A percentile compares a stretch with the other conserved stretches of the same genome.
Evolutionary conservation across 805 yeast species (phyloP).

Genomic region (Saturnispora quitensis): DNA sequence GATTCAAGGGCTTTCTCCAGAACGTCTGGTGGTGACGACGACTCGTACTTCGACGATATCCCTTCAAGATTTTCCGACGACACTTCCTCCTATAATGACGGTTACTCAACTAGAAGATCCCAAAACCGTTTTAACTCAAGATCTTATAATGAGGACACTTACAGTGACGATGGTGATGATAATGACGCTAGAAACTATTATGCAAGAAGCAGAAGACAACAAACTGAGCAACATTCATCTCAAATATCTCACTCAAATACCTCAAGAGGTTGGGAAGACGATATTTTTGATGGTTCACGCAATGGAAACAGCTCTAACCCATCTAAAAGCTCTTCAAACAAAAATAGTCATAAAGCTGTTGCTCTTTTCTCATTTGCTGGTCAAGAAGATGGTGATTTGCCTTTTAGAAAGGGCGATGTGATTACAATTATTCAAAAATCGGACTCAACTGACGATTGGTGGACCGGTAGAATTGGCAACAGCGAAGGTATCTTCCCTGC

Average conservation of each 20-base stretch:
- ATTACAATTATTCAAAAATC: conserved; percentile 80
- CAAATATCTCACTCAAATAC: background rate
- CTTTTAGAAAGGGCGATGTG: conserved; percentile 91
- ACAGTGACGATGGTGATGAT: conserved; percentile 26
- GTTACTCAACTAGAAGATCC: conserved; percentile 12
- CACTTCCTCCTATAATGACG: conserved; percentile 30
- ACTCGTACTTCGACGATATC: conserved; percentile 67
- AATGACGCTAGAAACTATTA: conserved; percentile 13
- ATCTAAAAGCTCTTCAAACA: conserved; percentile 26
- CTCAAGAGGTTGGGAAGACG: conserved; percentile 67
- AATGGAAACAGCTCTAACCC: background rate
- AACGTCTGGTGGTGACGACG: conserved; percentile 41
- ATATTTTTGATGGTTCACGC: conserved; percentile 51
- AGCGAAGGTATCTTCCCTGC: conserved; percentile 94
- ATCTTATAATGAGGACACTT: conserved; percentile 20
- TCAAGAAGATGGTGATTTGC: conserved; percentile 86
- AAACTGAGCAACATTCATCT: background rate
- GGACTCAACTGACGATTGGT: conserved; percentile 92
- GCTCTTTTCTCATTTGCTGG: conserved; percentile 87
- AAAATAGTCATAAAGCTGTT: conserved; percentile 61
- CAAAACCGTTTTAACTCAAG: conserved; percentile 9
- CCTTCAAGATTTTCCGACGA: conserved; percentile 61
- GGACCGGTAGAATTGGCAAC: conserved; percentile 90
- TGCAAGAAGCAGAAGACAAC: conserved; percentile 7
- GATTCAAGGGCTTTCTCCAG: conserved; percentile 72